Percentiles rank a stretch among this genome's conserved stretches.
These are phyloP conservation scores for Mycena capillaripes DNA, from an alignment of 768 basidiomycete genomes.

Conservation along the genomic window DNA sequence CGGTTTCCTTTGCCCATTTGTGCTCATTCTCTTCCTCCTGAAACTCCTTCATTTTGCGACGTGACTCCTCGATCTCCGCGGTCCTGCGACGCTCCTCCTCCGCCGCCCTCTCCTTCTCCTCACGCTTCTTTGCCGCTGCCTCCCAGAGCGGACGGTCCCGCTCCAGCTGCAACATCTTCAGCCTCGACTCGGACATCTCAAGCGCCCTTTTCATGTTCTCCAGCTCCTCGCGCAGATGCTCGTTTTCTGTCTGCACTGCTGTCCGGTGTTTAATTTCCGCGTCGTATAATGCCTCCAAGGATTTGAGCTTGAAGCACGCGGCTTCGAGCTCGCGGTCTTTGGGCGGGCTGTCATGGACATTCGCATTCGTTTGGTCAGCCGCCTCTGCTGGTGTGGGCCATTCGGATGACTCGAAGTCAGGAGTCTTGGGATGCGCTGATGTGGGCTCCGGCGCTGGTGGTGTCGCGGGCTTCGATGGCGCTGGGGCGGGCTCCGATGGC, in stretches of 20 bases:
- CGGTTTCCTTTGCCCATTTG: too few relatives aligned
- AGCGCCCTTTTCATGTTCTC: slow-evolving; percentile 13
- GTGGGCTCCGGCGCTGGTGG: neutral
- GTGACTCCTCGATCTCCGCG: neutral
- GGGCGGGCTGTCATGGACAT: neutral
- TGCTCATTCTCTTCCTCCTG: too few relatives aligned
- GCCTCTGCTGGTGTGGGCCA: neutral
- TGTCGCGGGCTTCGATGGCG: too few relatives aligned
- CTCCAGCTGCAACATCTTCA: slow-evolving; percentile 34
- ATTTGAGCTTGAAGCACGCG: too few relatives aligned
- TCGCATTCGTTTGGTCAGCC: neutral
- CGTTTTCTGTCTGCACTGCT: neutral
- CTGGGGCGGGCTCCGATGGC: too few relatives aligned
- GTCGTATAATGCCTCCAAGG: slow-evolving; percentile 16
- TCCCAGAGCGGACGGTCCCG: slow-evolving; percentile 30
- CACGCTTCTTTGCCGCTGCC: slow-evolving; percentile 22
- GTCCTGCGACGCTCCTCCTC: slow-evolving; percentile 17
- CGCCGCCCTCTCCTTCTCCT: slow-evolving; percentile 15
- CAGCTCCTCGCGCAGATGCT: neutral
- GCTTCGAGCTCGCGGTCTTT: neutral
- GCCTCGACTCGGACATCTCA: slow-evolving; percentile 20
- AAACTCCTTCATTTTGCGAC: too few relatives aligned
- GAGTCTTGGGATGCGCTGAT: neutral
- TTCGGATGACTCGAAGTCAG: too few relatives aligned
- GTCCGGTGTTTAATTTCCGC: neutral